Base-by-base conservation (phyloP, 2,329 filamentous ascomycete species). In the Fusarium setosum region DNA sequence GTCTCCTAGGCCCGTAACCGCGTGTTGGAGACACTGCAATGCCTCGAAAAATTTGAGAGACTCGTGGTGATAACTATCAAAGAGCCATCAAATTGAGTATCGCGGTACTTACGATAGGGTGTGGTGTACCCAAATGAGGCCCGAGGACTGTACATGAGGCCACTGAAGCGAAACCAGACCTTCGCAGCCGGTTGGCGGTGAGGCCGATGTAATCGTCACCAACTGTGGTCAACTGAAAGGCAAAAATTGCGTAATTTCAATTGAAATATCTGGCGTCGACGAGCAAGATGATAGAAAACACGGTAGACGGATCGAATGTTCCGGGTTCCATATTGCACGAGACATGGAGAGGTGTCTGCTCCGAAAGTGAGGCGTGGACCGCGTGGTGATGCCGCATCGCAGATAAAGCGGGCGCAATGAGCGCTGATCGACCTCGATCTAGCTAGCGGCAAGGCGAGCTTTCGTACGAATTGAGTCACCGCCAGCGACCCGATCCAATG, bases 371-470 rank as follows among this genome's bases (percentile, higher is more conserved):
- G n/a, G n/a, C n/a, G n/a, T n/a, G n/a, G n/a, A n/a, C n/a, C n/a
- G n/a, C 8, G 26, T 8, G 29, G 26, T 31, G 42, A n/a, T n/a
- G 24, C 6, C 13, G 18, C 26, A 9, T 41, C 15, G 11, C 37
- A 12, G 49, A 34, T 18, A 34, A 12, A 12, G 24, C 37, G 37
- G 49, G 26, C 37, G 49, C 26, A 52, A 13, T 15, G 24, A 15
- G 21, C 29, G 50, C 38, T 44, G 38, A 44, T 53, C 50, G 18
- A 29, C 21, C 50, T 53, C 38, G 38, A 53, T 35, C 10, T 29
- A 53, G 50, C 50, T 44, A 53, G 50, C 50, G 50, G 50, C 50
- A 53, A 34, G 18, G n/a, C 31, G 37, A 11, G 13, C 20, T 52
- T n/a, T 42, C 37, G 37, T 21, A 29, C 23, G 20, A 42, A 51